A percentile compares a stretch with the other conserved stretches of the same genome.
Conservation (phyloP, 371 early-diverging fungal genomes). For the Neoconidiobolus thromboides region DNA sequence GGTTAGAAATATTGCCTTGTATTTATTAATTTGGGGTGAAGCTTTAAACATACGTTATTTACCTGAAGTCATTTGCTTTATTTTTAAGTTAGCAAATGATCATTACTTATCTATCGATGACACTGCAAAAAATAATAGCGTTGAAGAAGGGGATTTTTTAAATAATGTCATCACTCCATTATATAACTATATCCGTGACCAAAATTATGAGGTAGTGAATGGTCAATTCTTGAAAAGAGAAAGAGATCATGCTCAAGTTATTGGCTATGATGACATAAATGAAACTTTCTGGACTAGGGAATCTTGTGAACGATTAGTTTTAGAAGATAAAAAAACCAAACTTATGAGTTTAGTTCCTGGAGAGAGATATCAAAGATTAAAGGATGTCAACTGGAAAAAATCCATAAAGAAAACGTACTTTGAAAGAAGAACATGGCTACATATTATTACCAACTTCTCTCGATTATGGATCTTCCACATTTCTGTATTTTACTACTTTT, state of each 20-base stretch:
- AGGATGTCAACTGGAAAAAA: slow-evolving; percentile 46
- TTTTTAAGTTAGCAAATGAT: slow-evolving; percentile 58
- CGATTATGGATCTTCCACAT: slow-evolving; percentile 78
- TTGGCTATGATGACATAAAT: slow-evolving; percentile 83
- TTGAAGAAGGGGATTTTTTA: slow-evolving; percentile 48
- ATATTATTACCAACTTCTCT: slow-evolving; percentile 67
- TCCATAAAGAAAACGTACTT: slow-evolving; percentile 69
- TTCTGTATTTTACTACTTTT: slow-evolving; percentile 64
- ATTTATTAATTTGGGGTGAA: slow-evolving; percentile 75
- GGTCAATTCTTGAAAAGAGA: slow-evolving; percentile 57
- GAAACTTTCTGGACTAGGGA: slow-evolving; percentile 69
- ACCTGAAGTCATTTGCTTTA: slow-evolving; percentile 63
- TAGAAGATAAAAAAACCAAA: slow-evolving; percentile 22
- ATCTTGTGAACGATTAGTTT: slow-evolving; percentile 32
- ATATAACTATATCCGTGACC: slow-evolving; percentile 57
- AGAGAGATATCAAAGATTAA: slow-evolving; percentile 43
- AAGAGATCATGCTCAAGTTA: slow-evolving; percentile 53
- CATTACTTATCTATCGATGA: slow-evolving; percentile 14
- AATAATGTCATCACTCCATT: slow-evolving; percentile 50
- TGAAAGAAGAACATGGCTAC: slow-evolving; percentile 69
- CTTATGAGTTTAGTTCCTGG: slow-evolving; percentile 35
- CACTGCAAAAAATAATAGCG: slow-evolving; percentile 1
- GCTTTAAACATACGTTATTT: slow-evolving; percentile 58
- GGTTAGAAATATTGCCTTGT: slow-evolving; percentile 55
- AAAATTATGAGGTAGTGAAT: slow-evolving; percentile 46